phyloP scores from a whole-genome alignment of 352 stramenopile genomes.

The Aphanomyces euteiches region DNA sequence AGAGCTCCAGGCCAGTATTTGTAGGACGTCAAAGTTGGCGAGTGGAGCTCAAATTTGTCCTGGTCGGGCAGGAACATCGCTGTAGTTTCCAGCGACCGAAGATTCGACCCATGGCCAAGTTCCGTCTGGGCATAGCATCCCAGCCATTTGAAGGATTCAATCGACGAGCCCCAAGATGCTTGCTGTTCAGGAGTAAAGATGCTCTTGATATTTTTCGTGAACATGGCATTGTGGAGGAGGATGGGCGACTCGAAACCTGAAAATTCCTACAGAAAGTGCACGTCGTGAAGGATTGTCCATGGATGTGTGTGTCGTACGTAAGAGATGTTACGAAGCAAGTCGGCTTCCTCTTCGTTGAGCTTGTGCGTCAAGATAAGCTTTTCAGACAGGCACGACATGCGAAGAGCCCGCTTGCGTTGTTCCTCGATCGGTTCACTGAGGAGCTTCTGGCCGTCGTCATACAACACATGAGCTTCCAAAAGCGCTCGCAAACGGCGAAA shows the following conservation, averaged over 20 bases:
- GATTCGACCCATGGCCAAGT: constrained; percentile 88
- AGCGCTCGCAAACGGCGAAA: constrained; percentile 9
- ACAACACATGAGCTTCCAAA: constrained; percentile 4
- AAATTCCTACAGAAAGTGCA: constrained; percentile 16
- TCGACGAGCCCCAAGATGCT: neutral
- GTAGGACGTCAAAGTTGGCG: constrained; percentile 90
- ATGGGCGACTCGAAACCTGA: constrained; percentile 20
- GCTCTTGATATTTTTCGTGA: constrained; percentile 6
- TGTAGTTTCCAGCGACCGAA: constrained; percentile 90
- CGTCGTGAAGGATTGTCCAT: neutral
- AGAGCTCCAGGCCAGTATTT: constrained; percentile 95
- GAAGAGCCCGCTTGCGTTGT: constrained; percentile 12
- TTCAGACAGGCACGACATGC: constrained; percentile 15
- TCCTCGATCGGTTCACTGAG: constrained; percentile 6
- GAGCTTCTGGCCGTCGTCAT: constrained; percentile 11
- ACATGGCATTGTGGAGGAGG: constrained; percentile 22
- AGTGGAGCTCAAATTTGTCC: constrained; percentile 93
- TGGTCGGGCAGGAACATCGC: constrained; percentile 87
- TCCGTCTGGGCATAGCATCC: constrained; percentile 89
- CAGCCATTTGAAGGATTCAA: constrained; percentile 31
- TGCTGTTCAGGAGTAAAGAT: constrained; percentile 15
- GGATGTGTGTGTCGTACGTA: neutral
- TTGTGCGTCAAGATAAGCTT: constrained; percentile 13
- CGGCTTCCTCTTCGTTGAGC: constrained; percentile 8
- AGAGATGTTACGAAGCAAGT: constrained; percentile 19